Base-by-base conservation (phyloP, 75 land plant species). In the Chamaecyparis obtusa region DNA sequence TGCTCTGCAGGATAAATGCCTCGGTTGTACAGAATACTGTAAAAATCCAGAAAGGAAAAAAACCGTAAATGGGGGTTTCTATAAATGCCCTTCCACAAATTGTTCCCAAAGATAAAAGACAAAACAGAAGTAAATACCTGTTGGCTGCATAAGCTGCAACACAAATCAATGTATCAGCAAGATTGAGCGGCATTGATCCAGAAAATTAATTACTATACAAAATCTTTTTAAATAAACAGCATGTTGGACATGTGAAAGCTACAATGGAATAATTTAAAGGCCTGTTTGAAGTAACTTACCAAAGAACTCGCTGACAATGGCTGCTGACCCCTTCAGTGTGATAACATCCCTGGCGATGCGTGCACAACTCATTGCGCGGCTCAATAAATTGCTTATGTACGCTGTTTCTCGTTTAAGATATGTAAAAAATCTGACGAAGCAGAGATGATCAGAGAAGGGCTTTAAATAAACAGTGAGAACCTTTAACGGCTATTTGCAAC, bases 241-340 rank as follows among this genome's bases (percentile, higher is more conserved):
- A 41, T 7, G 9, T 36, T 37, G 80, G 55, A 14, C 13, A 13
- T 51, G 55, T 51, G 16, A 11, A 51, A 51, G 9, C 80, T 17
- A 84, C 33, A 33, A 17, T 35, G 32, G 56, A 7, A 36, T 35
- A 51, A 35, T 51, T 17, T 51, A 24, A 30, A 84, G 13, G 69
- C 19, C 33, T 84, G 33, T 30, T 54, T 24, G 75, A 21, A n/a
- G 43, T 36, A 11, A 77, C 79, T 51, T 90, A 97, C 99, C 94
- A 74, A 98, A 94, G 89, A 96, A 98, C 90, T 98, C 99, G 85
- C 97, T 95, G 87, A 98, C 99, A 86, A 98, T 98, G 84, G 99
- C 97, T 14, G 99, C 93, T 0, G 99, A 98, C 17, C 99, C 99
- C 14, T 93, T 92, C 37, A 98, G 94, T 3, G 99, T 98, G 90